Base-by-base conservation (phyloP, 176 grass and related monocot genomes). In the Luzula sylvatica region DNA sequence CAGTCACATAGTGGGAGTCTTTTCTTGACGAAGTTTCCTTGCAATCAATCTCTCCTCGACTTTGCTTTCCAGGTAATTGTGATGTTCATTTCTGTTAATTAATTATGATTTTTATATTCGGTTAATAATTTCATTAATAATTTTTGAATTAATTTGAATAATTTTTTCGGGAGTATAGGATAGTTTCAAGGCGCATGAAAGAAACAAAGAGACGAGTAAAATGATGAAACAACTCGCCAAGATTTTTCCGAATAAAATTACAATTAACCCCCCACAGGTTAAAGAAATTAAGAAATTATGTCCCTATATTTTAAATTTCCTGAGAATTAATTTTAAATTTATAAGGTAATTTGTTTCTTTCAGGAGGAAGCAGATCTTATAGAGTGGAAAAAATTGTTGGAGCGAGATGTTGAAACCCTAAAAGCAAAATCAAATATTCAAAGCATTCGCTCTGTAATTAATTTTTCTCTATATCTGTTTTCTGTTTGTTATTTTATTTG, bases 211-310 rank as follows among this genome's bases (percentile, higher is more conserved):
- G 56, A 68, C 77, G 17, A 61, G 62, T 38, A 89, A 89, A 60
- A 70, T 63, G 39, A 72, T 73, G 17, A 96, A 89, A 55, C 84
- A 89, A 76, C 51, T 96, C 5, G 72, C 74, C 57, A 89, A 89
- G 62, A 68, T 89, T 70, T 89, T 96, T 72, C 90, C 84, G 32
- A 89, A 85, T 65, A 96, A 89, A 72, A 77, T 89, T 69, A 82
- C 78, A 20, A 79, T 89, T 28, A 80, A 89, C 32, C 21, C 72
- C 73, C 90, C 90, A n/a, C 81, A 82, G 81, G 90, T 95, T 26
- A 56, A 24, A 28, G 27, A 30, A 29, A 20, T 46, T 18, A 28
- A 56, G 19, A 18, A 35, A 35, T 35, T 27, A n/a, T n/a, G n/a
- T n/a, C n/a, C n/a, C n/a, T n/a, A n/a, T 8, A 56, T 20, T 56